Evolutionary conservation across 2,329 filamentous ascomycete genomes (phyloP), one percentile per base, ranked within the genome.

Genomic region (Fusarium nurragi): DNA sequence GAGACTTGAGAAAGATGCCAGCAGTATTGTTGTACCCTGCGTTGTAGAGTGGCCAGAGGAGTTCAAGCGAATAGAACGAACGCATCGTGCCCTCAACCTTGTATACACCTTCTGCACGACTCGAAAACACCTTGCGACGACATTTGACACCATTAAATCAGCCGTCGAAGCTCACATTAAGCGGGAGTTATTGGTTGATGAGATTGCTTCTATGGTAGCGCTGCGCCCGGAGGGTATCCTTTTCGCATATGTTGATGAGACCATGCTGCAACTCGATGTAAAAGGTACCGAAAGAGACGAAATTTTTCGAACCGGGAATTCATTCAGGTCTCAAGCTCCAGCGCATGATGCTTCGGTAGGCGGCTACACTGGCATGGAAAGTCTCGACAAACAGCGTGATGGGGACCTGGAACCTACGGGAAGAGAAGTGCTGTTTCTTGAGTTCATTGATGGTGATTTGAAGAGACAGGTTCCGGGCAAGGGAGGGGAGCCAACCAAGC

Each of bases 61-160:
- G 41, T 92, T 98, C 76, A 89, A 87, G 54, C 81, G 83, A 38
- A 83, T 98, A 10, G 88, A 90, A 23, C 88, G 89, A 74, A 91
- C 89, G 0, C 91, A 98, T 75, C 86, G 88, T 60, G 94, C 95
- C 2, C 79, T 99, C 59, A 99, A 97, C 70, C 80, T 98, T 3
- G 93, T 98, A 1, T 97, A 93, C 71, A 98, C 95, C 0, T 98
- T 99, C 74, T 97, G 93, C 79, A 95, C 89, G 74, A 94, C 94
- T 2, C 88, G 95, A 41, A 97, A 97, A 74, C 92, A 98, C 71
- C 84, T 98, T 25, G 89, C 92, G 1, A 98, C 95, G 0, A 97
- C 94, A 0, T 93, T 97, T 67, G 91, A 95, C 16, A 97, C 90
- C 7, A 91, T 99, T 43, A 93, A 89, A 69, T 86, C 88, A 10